A percentile compares a stretch with the other conserved stretches of the same genome.
Evolutionary conservation across 2,329 filamentous ascomycete genomes (phyloP).

Genomic region (Fusarium brevicatenulatum): DNA sequence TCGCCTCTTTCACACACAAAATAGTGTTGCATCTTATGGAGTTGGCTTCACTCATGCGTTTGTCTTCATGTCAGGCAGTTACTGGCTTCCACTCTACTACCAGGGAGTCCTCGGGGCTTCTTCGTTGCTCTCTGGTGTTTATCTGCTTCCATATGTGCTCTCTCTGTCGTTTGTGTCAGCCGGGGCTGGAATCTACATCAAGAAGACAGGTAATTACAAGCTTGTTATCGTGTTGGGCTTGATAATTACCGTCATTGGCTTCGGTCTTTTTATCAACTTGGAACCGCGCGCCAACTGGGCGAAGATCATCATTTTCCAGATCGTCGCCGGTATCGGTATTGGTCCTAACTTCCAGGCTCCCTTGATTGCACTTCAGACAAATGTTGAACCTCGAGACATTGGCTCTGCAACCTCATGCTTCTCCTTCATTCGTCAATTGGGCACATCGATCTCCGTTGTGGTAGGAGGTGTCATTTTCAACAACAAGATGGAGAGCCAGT

Average conservation of each 20-base stretch:
- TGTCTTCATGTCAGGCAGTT: constrained; percentile 80
- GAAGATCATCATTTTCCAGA: constrained; percentile 69
- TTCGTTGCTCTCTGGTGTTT: constrained; percentile 78
- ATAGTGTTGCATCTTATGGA: constrained; percentile 72
- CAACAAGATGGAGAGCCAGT: constrained; percentile 73
- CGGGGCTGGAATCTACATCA: constrained; percentile 64
- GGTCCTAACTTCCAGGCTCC: constrained; percentile 77
- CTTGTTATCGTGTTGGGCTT: constrained; percentile 69
- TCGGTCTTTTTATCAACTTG: constrained; percentile 71
- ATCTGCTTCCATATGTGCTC: constrained; percentile 76
- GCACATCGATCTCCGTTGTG: constrained; percentile 74
- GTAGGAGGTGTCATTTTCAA: constrained; percentile 83
- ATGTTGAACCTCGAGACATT: constrained; percentile 70
- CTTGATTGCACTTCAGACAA: constrained; percentile 74
- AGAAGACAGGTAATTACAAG: constrained; percentile 73
- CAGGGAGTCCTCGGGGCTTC: constrained; percentile 76
- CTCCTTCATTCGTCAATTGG: constrained; percentile 74
- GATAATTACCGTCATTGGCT: constrained; percentile 69
- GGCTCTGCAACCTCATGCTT: constrained; percentile 76
- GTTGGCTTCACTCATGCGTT: constrained; percentile 79
- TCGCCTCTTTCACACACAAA: constrained; percentile 72
- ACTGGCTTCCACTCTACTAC: constrained; percentile 88
- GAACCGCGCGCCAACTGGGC: constrained; percentile 64
- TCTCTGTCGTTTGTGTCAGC: constrained; percentile 72
- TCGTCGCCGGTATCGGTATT: constrained; percentile 71